Evolutionary conservation across 257 asterid genomes (phyloP).

Genomic region (Coffea canephora): DNA sequence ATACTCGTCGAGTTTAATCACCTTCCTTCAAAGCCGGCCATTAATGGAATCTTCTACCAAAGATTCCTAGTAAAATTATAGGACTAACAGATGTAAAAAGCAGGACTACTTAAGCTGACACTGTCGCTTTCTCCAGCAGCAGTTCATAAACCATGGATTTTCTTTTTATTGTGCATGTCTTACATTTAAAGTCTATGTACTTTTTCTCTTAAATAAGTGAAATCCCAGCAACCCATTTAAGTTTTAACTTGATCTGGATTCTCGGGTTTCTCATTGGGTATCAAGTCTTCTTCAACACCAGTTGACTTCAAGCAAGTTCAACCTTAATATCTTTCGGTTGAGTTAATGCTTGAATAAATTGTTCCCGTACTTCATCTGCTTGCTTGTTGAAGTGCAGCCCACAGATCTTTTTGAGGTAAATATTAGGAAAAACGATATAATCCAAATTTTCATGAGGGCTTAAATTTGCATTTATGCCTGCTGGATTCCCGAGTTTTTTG

Average conservation of each 20-base stretch:
- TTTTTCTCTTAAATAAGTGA: background rate
- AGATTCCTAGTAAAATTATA: background rate
- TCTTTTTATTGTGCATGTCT: background rate
- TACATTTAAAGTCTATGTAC: background rate
- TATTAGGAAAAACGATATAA: background rate
- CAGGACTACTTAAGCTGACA: background rate
- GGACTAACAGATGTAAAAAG: background rate
- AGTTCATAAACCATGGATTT: background rate
- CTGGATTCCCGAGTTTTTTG: background rate
- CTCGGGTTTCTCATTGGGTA: background rate
- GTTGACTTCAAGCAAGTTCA: constrained; percentile 7
- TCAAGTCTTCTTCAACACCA: no score
- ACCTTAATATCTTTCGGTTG: background rate
- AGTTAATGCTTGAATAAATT: background rate
- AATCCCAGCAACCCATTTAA: no score
- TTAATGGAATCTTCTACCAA: background rate
- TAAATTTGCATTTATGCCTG: background rate
- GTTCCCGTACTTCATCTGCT: background rate
- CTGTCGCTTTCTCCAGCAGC: background rate
- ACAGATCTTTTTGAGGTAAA: background rate
- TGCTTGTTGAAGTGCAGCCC: background rate
- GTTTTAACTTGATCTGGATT: background rate
- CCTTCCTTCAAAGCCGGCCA: constrained; percentile 8
- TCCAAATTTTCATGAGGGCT: background rate
- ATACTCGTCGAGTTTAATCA: background rate